These are phyloP conservation scores for Sporothrix dimorphospora DNA, from an alignment of 2,329 filamentous ascomycete genomes.

Conservation along the genomic window DNA sequence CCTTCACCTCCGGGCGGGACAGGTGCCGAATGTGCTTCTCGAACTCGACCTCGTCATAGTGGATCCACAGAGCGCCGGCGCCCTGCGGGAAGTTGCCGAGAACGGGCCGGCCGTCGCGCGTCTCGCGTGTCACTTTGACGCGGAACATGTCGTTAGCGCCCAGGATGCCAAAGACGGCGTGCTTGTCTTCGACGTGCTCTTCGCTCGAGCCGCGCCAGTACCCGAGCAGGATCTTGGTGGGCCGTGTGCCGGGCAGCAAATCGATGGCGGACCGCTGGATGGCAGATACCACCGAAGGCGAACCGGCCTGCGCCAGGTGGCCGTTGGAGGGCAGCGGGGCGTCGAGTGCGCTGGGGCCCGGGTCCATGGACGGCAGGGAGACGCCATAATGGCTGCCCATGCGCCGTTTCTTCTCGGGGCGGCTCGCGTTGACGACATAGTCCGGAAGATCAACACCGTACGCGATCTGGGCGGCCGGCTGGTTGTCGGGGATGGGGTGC, in stretches of 20 bases:
- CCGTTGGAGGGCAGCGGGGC: not conserved
- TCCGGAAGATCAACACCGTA: slow-evolving; percentile 56
- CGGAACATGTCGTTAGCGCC: slow-evolving; percentile 67
- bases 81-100: slow-evolving; percentile 64
- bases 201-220: slow-evolving; percentile 62
- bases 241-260: slow-evolving; percentile 55
- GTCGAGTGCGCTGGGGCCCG: not conserved
- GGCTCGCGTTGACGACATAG: slow-evolving; percentile 40
- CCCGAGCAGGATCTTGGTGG: slow-evolving; percentile 61
- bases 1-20: slow-evolving; percentile 61
- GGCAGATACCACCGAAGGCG: slow-evolving; percentile 32
- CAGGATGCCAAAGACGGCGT: slow-evolving; percentile 65
- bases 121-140: slow-evolving; percentile 63
- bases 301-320: slow-evolving; percentile 20
- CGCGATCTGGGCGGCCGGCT: slow-evolving; percentile 51
- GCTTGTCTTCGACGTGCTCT: slow-evolving; percentile 52
- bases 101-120: slow-evolving; percentile 60
- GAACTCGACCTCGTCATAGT: slow-evolving; percentile 64
- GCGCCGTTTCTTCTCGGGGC: slow-evolving; percentile 52
- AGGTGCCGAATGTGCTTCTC: slow-evolving; percentile 58
- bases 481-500: slow-evolving; percentile 50
- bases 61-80: slow-evolving; percentile 64
- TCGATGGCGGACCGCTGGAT: slow-evolving; percentile 41
- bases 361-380: slow-evolving; percentile 17
- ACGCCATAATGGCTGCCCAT: slow-evolving; percentile 36